Evolutionary conservation across 305 asterid genomes (phyloP).

Genomic region (Rubia balearica): DNA sequence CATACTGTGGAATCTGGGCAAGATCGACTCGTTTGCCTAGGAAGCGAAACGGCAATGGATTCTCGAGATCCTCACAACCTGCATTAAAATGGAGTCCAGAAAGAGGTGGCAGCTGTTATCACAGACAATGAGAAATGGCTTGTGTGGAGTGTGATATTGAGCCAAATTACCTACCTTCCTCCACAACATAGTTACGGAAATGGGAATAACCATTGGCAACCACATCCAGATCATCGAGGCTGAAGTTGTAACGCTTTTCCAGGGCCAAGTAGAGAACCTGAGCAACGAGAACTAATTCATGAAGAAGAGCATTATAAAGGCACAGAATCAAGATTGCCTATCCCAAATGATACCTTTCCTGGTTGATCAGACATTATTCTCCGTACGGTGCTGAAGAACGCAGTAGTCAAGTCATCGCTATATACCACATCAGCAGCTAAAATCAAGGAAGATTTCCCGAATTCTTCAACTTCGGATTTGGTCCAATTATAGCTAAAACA

Average conservation of each 20-base stretch:
- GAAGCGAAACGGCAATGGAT: conserved; percentile 26
- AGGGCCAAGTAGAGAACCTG: conserved; percentile 84
- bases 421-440: conserved; percentile 95
- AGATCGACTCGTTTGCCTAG: conserved; percentile 47
- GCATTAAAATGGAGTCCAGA: conserved; percentile 12
- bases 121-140: neutral
- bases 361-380: conserved; percentile 48
- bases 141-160: neutral
- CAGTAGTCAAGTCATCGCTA: conserved; percentile 69
- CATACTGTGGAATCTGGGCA: conserved; percentile 56
- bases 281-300: conserved; percentile 9
- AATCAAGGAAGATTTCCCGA: conserved; percentile 60
- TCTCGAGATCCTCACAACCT: conserved; percentile 30
- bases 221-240: conserved; percentile 72
- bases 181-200: conserved; percentile 51
- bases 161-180: conserved; percentile 28
- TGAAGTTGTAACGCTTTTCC: conserved; percentile 89
- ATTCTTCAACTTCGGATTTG: conserved; percentile 56
- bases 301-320: neutral
- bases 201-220: conserved; percentile 84
- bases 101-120: neutral
- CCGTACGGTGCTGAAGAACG: conserved; percentile 52
- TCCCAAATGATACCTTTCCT: conserved; percentile 49
- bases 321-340: neutral
- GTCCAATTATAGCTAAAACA: conserved; percentile 62